Evolutionary conservation across 2,329 filamentous ascomycete species (phyloP), one percentile per base, ranked within the genome.

Genomic region (Plenodomus biglobosus): DNA sequence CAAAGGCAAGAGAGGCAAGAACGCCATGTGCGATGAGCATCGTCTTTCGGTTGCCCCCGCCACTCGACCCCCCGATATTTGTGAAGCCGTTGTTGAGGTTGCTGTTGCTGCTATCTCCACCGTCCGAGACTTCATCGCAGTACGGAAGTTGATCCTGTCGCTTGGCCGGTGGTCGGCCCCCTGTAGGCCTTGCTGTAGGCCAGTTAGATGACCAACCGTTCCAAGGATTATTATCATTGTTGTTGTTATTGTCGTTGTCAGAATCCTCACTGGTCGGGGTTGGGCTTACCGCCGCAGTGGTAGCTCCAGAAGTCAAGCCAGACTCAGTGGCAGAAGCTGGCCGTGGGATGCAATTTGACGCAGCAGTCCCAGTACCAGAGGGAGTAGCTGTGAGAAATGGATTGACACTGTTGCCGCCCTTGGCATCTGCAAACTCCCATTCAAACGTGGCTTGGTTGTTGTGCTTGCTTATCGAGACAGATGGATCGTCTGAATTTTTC

Each of bases 361-460:
- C 55, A 7, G 50, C 37, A 13, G 44, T 34, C n/a, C 41, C 39
- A 36, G 48, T 37, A 3, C 47, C 54, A 10, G 64, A 60, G 7
- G 66, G 48, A 1, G 57, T 48, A 18, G 62, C 45, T 38, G 54
- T 59, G 21, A 72, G 37, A 40, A 78, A 73, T 2, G 76, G 76
- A 45, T 78, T 78, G 17, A 68, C 65, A 38, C 68, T 71, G 45
- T 59, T 75, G 16, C 80, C 79, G 16, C 80, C 80, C 35, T 75
- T 77, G 8, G 79, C 81, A 37, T 64, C 59, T 38, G 74, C 69
- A 20, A 82, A 71, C 49, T 79, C 70, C 62, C 82, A 75, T 8
- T 55, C 66, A 53, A 81, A 80, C 1, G 57, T 72, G 16, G 53
- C 62, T 1, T 72, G 56, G 21, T 49, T 55, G 42, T 73, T 73